phyloP scores from a whole-genome alignment of 306 rosid genomes.

The Castanospermum australe region DNA sequence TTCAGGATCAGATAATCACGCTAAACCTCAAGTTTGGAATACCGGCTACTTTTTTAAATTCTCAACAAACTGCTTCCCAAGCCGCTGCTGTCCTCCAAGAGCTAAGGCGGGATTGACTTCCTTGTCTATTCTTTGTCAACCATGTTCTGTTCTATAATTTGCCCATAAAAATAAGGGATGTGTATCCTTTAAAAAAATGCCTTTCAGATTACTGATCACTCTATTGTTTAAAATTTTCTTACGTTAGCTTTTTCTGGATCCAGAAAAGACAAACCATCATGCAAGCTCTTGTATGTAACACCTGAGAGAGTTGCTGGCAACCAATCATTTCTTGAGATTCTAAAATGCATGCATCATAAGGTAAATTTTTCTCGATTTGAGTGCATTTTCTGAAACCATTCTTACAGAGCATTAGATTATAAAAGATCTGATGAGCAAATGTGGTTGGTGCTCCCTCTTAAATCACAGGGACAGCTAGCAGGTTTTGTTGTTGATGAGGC shows the following conservation, averaged over 20 bases:
- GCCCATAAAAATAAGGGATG: not conserved
- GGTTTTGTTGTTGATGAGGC: conserved; percentile 96
- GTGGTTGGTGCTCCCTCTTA: conserved; percentile 36
- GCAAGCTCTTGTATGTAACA: conserved; percentile 96
- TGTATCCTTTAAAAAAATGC: not conserved
- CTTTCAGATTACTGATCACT: not conserved
- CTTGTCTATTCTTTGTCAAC: conserved; percentile 23
- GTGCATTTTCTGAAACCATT: not conserved
- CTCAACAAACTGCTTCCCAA: conserved; percentile 87
- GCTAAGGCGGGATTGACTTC: conserved; percentile 68
- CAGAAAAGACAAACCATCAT: conserved; percentile 91
- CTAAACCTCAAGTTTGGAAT: conserved; percentile 86
- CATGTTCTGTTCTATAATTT: conserved; percentile 13
- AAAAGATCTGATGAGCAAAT: conserved; percentile 21
- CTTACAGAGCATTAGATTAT: conserved; percentile 8
- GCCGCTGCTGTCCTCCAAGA: conserved; percentile 86
- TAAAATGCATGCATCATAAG: conserved; percentile 74
- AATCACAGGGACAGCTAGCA: conserved; percentile 80
- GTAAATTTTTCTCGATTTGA: conserved; percentile 42
- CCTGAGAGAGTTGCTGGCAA: conserved; percentile 94
- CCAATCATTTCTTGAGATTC: conserved; percentile 62
- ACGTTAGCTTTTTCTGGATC: conserved; percentile 30
- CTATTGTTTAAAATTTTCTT: not conserved
- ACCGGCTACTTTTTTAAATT: conserved; percentile 90
- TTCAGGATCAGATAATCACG: conserved; percentile 93